Evolutionary conservation across 805 yeast species (phyloP).

Genomic region (Tetrapisispora fleetii): DNA sequence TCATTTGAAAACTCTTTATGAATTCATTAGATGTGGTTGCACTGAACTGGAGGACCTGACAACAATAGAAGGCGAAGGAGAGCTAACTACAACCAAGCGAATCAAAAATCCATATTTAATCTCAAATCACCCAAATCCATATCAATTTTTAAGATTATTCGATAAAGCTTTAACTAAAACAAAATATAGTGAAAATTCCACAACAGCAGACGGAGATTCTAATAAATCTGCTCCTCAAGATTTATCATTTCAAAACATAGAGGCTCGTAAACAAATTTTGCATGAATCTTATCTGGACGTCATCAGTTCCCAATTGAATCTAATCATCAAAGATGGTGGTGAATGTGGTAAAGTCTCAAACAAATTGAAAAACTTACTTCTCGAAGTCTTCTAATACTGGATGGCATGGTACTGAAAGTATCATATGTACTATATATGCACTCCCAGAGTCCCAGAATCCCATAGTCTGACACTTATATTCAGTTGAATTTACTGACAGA

Average conservation of each 20-base stretch:
- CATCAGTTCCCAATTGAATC: constrained; percentile 40
- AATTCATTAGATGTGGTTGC: constrained; percentile 38
- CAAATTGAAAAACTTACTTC: constrained; percentile 15
- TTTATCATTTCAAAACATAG: constrained; percentile 17
- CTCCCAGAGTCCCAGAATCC: too few relatives aligned
- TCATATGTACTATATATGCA: too few relatives aligned
- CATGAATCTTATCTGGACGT: constrained; percentile 43
- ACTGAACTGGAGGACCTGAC: not conserved
- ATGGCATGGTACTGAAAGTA: too few relatives aligned
- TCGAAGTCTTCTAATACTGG: not conserved
- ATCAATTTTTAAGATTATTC: constrained; percentile 51
- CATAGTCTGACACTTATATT: too few relatives aligned
- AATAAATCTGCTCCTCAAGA: not conserved
- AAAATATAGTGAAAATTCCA: constrained; percentile 12
- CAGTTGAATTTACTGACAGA: too few relatives aligned
- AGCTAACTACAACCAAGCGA: not conserved
- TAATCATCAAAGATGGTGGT: constrained; percentile 59
- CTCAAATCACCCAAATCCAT: constrained; percentile 54
- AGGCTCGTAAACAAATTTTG: constrained; percentile 30
- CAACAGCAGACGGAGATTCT: too few relatives aligned
- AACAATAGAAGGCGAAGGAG: not conserved
- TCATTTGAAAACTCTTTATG: constrained; percentile 32
- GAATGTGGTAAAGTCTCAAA: constrained; percentile 49
- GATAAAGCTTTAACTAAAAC: constrained; percentile 30
- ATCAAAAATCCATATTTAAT: constrained; percentile 36